phyloP scores from a whole-genome alignment of 352 stramenopile genomes.

The Phytophthora capsici region DNA sequence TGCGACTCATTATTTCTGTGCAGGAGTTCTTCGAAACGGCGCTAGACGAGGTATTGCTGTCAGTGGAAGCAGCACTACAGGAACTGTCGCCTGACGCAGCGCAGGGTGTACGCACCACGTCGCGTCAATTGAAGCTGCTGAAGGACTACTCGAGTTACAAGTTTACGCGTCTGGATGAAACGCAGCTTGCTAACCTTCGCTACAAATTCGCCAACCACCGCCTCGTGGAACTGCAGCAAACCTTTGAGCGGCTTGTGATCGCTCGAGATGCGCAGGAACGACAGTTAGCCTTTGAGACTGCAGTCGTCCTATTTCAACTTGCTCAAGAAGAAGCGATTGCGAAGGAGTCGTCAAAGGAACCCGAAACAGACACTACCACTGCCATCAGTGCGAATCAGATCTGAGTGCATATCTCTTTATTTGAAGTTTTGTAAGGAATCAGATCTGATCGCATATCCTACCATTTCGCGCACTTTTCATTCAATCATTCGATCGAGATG shows the following conservation, averaged over 20 bases:
- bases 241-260: conserved; percentile 70
- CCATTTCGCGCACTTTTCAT: conserved; percentile 11
- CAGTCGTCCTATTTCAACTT: conserved; percentile 72
- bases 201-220: conserved; percentile 67
- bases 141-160: conserved; percentile 52
- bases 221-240: conserved; percentile 68
- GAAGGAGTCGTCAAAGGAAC: conserved; percentile 13
- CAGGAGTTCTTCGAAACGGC: conserved; percentile 78
- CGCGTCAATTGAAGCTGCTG: conserved; percentile 58
- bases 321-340: conserved; percentile 49
- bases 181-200: conserved; percentile 42
- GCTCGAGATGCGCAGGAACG: conserved; percentile 56
- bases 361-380: conserved; percentile 23
- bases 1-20: neutral
- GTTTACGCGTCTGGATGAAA: conserved; percentile 61
- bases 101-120: conserved; percentile 50
- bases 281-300: conserved; percentile 60
- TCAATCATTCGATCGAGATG: conserved; percentile 35
- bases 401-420: conserved; percentile 18
- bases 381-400: conserved; percentile 35
- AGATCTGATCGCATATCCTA: conserved; percentile 32
- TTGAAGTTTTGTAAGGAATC: conserved; percentile 41
- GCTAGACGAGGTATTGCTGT: conserved; percentile 65
- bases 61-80: conserved; percentile 57
- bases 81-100: conserved; percentile 61